Base-by-base conservation (phyloP, 495 filamentous ascomycete species). In the Talaromyces thailandensis region DNA sequence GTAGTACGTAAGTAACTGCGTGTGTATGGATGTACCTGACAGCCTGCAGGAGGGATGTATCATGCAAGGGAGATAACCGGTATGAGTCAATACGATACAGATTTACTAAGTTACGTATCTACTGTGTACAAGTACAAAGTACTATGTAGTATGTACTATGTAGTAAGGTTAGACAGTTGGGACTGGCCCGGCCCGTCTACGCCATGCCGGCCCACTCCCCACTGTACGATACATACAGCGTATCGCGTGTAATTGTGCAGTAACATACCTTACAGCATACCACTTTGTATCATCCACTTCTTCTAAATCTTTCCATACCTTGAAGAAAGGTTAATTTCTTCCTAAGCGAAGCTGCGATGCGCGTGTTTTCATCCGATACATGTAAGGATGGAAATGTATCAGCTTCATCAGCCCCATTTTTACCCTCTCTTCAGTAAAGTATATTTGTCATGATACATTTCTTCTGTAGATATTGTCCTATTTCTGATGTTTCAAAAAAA, bases 1-100 rank as follows among this genome's bases (percentile, higher is more conserved):
- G 14, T n/a, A 45, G 58, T 60, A 55, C 51, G 23, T 23, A 25
- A 53, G 9, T 11, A 2, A 55, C 51, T 28, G 51, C 26, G 12
- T 28, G 12, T 48, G 23, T 55, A 55, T 23, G 35, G n/a, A 55
- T 55, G 57, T 59, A 48, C 57, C 57, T 59, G 57, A 59, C 57
- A 59, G 56, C 29, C 56, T 58, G 56, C 56, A 58, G 31, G 56
- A 58, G 14, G 28, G 32, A 40, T 59, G 57, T 40, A 48, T 55
- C 26, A 28, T 55, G 51, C 51, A 29, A 55, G 51, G 48, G 51
- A 55, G 26, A 24, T 48, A 48, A n/a, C n/a, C 43, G 6, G 43
- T 48, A 48, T 21, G 6, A 45, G 43, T 48, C 18, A 21, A 48
- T 48, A 48, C 43, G 43, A 48, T 48, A 48, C n/a, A 1, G 7